Percentiles rank a stretch among this genome's conserved stretches.
Conservation (phyloP, 2,329 filamentous ascomycete species). For the Ophiostoma quercus region DNA sequence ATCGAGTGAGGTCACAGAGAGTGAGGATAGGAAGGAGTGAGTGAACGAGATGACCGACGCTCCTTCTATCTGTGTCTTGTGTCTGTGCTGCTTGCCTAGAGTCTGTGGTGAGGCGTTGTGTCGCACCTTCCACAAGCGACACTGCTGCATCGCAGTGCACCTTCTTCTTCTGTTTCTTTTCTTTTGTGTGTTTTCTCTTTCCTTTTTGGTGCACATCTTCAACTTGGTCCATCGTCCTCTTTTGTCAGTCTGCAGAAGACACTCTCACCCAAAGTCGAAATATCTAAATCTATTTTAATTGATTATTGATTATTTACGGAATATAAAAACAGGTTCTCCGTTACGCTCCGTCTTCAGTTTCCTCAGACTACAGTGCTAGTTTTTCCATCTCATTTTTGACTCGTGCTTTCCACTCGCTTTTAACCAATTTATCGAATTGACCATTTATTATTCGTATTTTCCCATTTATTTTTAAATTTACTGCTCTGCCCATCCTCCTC, state of each 20-base stretch:
- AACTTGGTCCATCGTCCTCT: background rate
- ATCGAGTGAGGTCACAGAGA: background rate
- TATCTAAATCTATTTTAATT: background rate
- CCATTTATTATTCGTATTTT: conserved; percentile 5
- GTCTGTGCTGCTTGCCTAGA: background rate
- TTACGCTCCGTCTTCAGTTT: background rate
- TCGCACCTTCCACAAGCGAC: conserved; percentile 4
- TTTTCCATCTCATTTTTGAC: background rate
- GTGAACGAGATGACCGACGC: background rate
- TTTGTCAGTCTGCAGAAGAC: background rate
- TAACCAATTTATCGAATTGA: conserved; percentile 7
- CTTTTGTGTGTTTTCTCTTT: background rate
- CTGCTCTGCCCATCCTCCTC: background rate
- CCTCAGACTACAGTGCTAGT: background rate
- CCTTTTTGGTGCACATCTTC: background rate
- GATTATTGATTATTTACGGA: no score
- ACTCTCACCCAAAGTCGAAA: background rate
- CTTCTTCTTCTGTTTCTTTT: background rate
- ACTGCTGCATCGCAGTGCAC: background rate
- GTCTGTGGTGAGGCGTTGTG: background rate
- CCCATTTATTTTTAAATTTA: background rate
- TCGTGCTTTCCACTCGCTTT: background rate
- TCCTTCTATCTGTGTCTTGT: background rate
- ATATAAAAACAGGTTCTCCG: background rate
- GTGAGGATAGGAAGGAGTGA: background rate